phyloP scores from a whole-genome alignment of 2,329 filamentous ascomycete species.

The Colletotrichum zoysiae region DNA sequence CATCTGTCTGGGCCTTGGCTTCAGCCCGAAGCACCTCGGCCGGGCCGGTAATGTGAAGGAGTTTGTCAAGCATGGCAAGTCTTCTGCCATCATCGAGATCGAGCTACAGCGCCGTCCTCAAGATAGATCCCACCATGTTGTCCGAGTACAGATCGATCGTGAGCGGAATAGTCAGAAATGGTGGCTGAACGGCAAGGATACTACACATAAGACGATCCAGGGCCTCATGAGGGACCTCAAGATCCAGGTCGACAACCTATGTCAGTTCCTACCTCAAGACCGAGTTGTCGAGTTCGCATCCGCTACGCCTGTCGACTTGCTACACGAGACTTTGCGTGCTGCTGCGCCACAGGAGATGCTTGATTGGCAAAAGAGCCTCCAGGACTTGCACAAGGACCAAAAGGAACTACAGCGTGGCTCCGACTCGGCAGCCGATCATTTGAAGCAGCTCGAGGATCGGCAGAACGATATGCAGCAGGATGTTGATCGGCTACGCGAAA shows the following conservation, averaged over 20 bases:
- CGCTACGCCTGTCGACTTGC: constrained; percentile 82
- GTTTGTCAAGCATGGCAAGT: constrained; percentile 91
- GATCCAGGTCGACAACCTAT: constrained; percentile 97
- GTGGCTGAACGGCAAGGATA: constrained; percentile 76
- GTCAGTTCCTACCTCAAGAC: constrained; percentile 96
- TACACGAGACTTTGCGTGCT: constrained; percentile 88
- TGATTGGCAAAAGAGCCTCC: constrained; percentile 81
- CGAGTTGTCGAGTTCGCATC: constrained; percentile 94
- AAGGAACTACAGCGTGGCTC: constrained; percentile 72
- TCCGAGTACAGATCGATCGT: constrained; percentile 81
- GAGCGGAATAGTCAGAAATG: constrained; percentile 88
- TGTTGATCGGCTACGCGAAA: constrained; percentile 84
- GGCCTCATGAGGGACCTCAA: constrained; percentile 77
- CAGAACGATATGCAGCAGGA: constrained; percentile 83
- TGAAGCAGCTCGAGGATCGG: constrained; percentile 77
- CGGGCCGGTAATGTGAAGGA: constrained; percentile 87
- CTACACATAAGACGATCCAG: constrained; percentile 74
- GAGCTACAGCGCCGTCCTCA: constrained; percentile 79
- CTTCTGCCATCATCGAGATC: constrained; percentile 86
- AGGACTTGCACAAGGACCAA: constrained; percentile 76
- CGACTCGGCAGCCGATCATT: constrained; percentile 69
- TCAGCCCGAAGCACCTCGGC: constrained; percentile 83
- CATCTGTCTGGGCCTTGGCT: constrained; percentile 93
- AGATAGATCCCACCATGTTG: constrained; percentile 75
- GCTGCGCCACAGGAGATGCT: constrained; percentile 87